These are phyloP conservation scores for Karstenula rhodostoma DNA, from an alignment of 2,329 filamentous ascomycete genomes.

Conservation along the genomic window DNA sequence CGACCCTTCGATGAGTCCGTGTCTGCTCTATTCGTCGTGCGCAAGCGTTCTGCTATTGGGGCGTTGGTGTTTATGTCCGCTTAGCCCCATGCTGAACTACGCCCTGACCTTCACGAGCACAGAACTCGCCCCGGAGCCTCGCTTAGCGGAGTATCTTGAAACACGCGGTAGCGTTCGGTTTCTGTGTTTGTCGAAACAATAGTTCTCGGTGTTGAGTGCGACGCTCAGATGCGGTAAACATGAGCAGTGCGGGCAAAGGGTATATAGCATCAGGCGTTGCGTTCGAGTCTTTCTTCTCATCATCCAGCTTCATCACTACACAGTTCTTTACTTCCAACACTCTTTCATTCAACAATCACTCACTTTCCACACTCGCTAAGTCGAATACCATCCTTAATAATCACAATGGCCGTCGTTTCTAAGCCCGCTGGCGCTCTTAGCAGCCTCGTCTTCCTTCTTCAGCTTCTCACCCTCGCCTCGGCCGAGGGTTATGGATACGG, in stretches of 20 bases:
- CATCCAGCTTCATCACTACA: slow-evolving; percentile 11
- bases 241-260: not conserved
- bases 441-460: slow-evolving; percentile 14
- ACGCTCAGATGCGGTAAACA: slow-evolving; percentile 3
- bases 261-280: slow-evolving; percentile 12
- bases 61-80: not conserved
- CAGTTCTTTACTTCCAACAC: slow-evolving; percentile 7
- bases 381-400: slow-evolving; percentile 1
- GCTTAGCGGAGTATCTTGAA: slow-evolving; percentile 10
- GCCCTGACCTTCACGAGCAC: slow-evolving; percentile 3
- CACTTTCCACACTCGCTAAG: slow-evolving; percentile 8
- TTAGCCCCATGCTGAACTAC: not conserved
- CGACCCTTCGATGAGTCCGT: slow-evolving; percentile 9
- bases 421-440: slow-evolving; percentile 13
- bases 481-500: slow-evolving; percentile 13
- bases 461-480: slow-evolving; percentile 11
- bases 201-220: slow-evolving; percentile 11
- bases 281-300: slow-evolving; percentile 2
- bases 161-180: slow-evolving; percentile 1
- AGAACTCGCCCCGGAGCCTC: slow-evolving; percentile 6
- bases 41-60: not conserved
- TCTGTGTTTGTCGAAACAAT: slow-evolving; percentile 15
- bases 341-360: slow-evolving; percentile 9
- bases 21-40: not conserved
- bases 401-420: slow-evolving; percentile 12